Evolutionary conservation across 805 yeast genomes (phyloP).

Genomic region (Kuraishia borneana): DNA sequence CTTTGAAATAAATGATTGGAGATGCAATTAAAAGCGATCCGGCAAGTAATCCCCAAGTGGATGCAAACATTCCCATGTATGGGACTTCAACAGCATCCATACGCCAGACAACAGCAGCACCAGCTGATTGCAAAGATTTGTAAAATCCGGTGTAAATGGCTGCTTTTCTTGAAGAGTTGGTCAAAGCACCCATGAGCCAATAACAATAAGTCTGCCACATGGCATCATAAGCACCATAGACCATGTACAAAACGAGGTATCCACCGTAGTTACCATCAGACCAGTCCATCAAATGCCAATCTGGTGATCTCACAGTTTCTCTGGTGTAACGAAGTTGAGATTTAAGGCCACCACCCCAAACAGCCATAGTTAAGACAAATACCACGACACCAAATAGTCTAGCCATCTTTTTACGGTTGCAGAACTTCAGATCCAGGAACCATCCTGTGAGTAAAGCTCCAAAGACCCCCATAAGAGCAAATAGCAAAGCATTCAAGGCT

Average conservation of each 20-base stretch:
- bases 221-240: slow-evolving; percentile 50
- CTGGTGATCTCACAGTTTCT: not conserved
- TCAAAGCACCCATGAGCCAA: slow-evolving; percentile 49
- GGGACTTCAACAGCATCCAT: slow-evolving; percentile 28
- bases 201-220: slow-evolving; percentile 46
- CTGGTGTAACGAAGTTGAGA: slow-evolving; percentile 6
- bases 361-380: slow-evolving; percentile 28
- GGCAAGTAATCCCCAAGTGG: slow-evolving; percentile 39
- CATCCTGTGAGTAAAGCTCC: slow-evolving; percentile 39
- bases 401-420: slow-evolving; percentile 31
- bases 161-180: slow-evolving; percentile 44
- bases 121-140: slow-evolving; percentile 55
- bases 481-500: slow-evolving; percentile 43
- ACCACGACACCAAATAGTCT: slow-evolving; percentile 27
- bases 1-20: slow-evolving; percentile 31
- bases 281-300: slow-evolving; percentile 25
- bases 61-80: slow-evolving; percentile 31
- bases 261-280: slow-evolving; percentile 37
- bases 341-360: slow-evolving; percentile 44
- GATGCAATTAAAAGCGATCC: slow-evolving; percentile 37
- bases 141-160: slow-evolving; percentile 52
- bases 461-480: slow-evolving; percentile 45
- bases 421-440: slow-evolving; percentile 29
- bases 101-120: slow-evolving; percentile 52
- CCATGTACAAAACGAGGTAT: slow-evolving; percentile 50